Evolutionary conservation across 768 basidiomycete genomes (phyloP), one percentile per base, ranked within the genome.

Genomic region (Pleurotus tuber-regium): DNA sequence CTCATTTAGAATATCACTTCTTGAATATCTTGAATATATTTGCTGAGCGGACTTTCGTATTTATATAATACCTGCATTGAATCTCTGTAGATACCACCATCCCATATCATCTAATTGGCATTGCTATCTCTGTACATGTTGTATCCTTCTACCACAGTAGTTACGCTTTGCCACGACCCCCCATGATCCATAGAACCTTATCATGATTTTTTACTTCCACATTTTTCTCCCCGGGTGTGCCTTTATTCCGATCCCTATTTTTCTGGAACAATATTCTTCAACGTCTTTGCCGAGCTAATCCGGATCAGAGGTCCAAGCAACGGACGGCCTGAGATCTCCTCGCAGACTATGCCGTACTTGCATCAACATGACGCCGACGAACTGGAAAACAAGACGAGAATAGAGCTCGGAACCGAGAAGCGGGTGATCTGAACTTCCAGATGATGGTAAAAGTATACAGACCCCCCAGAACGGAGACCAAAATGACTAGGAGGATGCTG

Each of bases 391-490:
- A 38, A n/a, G 35, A 16, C n/a, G 14, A n/a, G n/a, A n/a, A 19
- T n/a, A 38, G 35, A 16, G 35, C 35, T 14, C 35, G 35, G 21
- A 38, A 16, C 35, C 35, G 35, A 14, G 35, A 38, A 7, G n/a
- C 21, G n/a, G 35, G 35, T 16, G 35, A 38, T 38, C 35, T 38
- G 50, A 74, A 75, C 23, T 67, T 74, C 79, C 80, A 80, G 26
- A 81, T 74, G 31, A 69, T 66, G n/a, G 74, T 73, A 56, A 81
- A 76, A 1, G 74, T 73, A 57, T 79, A 76, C 28, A 81, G 58
- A 4, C 73, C 74, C 9, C 66, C 53, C 8, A 66, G 44, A 14
- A 78, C 74, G 21, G 66, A 56, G 4, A 69, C n/a, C 5, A 76
- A 52, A 2, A 80, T 62, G 28, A 78, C 29, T 2, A 73, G 33